Conservation (phyloP, 306 rosid species). For the Delonix regia region DNA sequence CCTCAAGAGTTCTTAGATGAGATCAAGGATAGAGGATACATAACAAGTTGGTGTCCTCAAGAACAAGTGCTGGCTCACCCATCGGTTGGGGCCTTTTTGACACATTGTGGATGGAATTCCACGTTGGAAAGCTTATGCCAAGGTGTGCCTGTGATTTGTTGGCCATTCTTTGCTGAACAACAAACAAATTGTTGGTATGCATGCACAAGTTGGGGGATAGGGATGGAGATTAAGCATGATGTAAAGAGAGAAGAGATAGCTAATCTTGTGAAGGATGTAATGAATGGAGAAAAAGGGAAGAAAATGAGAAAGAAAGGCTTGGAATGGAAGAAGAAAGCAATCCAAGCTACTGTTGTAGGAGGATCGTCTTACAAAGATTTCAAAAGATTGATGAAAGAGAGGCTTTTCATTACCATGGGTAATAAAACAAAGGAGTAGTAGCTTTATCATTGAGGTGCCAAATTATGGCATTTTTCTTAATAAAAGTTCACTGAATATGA, state of each 20-base stretch:
- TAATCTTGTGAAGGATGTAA: too few species aligned
- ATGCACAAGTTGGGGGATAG: slow-evolving; percentile 35
- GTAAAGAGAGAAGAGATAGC: too few species aligned
- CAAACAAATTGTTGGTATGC: slow-evolving; percentile 45
- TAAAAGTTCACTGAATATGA: too few species aligned
- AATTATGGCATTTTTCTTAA: too few species aligned
- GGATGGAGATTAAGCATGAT: too few species aligned
- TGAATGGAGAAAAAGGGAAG: too few species aligned
- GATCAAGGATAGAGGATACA: slow-evolving; percentile 37
- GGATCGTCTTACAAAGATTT: too few species aligned
- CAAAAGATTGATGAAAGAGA: background rate
- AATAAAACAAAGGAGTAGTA: too few species aligned
- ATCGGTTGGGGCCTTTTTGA: slow-evolving; percentile 43
- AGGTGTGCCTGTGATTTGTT: slow-evolving; percentile 50
- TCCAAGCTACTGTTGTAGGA: too few species aligned
- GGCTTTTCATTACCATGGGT: background rate
- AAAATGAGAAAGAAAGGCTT: too few species aligned
- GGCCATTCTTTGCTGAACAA: slow-evolving; percentile 58
- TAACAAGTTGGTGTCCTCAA: slow-evolving; percentile 48
- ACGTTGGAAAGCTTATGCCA: slow-evolving; percentile 31
- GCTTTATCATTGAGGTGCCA: too few species aligned
- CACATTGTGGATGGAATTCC: slow-evolving; percentile 60
- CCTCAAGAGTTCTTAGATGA: slow-evolving; percentile 40
- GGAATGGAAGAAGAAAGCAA: too few species aligned
- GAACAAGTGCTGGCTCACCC: slow-evolving; percentile 48